Percentiles rank a stretch among this genome's conserved stretches.
Evolutionary conservation across 768 basidiomycete species (phyloP).

Genomic region (Leccinum subtestaceum): DNA sequence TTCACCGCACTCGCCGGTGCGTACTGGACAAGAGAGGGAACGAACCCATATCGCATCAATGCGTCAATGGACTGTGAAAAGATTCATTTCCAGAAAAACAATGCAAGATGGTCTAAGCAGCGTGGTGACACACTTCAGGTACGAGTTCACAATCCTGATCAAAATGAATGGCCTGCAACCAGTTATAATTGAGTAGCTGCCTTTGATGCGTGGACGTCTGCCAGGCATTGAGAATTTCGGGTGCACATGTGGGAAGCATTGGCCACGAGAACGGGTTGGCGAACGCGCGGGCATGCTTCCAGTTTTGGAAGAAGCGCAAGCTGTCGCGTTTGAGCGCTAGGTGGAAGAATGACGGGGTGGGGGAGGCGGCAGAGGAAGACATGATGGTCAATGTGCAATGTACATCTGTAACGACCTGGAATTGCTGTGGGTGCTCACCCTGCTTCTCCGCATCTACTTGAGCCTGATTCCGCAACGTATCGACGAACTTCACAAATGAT

Average conservation of each 20-base stretch:
- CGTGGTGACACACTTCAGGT: constrained; percentile 14
- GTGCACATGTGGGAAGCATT: constrained; percentile 26
- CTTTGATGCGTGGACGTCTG: constrained; percentile 21
- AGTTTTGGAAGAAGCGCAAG: constrained; percentile 30
- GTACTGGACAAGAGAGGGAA: constrained; percentile 23
- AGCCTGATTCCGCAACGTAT: constrained; percentile 23
- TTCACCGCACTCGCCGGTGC: constrained; percentile 22
- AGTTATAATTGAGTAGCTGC: constrained; percentile 31
- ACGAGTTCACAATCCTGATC: constrained; percentile 27
- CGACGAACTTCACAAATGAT: constrained; percentile 26
- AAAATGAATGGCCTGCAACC: constrained; percentile 29
- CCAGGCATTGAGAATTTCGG: constrained; percentile 30
- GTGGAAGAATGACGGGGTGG: not conserved
- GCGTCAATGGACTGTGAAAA: constrained; percentile 25
- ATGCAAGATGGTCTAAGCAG: not conserved
- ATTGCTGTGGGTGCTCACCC: constrained; percentile 17
- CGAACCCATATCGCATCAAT: constrained; percentile 27
- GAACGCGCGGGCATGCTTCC: constrained; percentile 33
- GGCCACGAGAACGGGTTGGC: constrained; percentile 35
- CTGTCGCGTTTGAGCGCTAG: constrained; percentile 20
- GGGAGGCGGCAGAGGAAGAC: not conserved
- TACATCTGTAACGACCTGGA: not conserved
- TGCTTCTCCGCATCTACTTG: constrained; percentile 26
- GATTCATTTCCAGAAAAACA: not conserved
- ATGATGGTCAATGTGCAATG: not conserved